A percentile compares a stretch with the other conserved stretches of the same genome.
Evolutionary conservation across 2,329 filamentous ascomycete genomes (phyloP).

Genomic region (Clonostachys sp.): DNA sequence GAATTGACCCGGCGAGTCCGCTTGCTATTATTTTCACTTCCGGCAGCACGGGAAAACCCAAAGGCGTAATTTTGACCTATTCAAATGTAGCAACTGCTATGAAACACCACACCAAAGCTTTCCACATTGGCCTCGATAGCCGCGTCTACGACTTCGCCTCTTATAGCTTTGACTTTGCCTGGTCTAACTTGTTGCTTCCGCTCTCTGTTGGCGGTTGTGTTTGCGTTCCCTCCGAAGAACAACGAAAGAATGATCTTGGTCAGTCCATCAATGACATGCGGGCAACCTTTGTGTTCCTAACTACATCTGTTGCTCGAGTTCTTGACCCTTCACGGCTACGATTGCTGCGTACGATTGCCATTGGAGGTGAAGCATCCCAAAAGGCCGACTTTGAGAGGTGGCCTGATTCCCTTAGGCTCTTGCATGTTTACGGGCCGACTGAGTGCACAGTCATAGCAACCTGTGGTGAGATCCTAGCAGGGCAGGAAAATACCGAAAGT

Average conservation of each 20-base stretch:
- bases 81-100: background rate
- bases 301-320: conserved; percentile 11
- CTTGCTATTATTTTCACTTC: conserved; percentile 4
- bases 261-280: conserved; percentile 5
- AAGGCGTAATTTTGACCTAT: conserved; percentile 2
- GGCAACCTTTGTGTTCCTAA: conserved; percentile 6
- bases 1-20: background rate
- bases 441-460: background rate
- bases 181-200: background rate
- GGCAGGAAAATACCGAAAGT: background rate
- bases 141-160: conserved; percentile 3
- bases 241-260: conserved; percentile 4
- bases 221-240: conserved; percentile 8
- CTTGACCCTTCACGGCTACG: background rate
- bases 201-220: conserved; percentile 6
- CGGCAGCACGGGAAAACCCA: conserved; percentile 2
- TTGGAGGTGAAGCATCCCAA: conserved; percentile 12
- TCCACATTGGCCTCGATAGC: background rate
- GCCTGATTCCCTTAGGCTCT: background rate
- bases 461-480: background rate
- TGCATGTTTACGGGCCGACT: background rate
- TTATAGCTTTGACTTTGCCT: conserved; percentile 6
- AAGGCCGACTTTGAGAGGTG: conserved; percentile 2
- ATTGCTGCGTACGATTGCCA: conserved; percentile 9
- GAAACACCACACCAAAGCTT: too few relatives aligned